phyloP scores from a whole-genome alignment of 192 early-diverging fungal species.

The Coemansia sp. region DNA sequence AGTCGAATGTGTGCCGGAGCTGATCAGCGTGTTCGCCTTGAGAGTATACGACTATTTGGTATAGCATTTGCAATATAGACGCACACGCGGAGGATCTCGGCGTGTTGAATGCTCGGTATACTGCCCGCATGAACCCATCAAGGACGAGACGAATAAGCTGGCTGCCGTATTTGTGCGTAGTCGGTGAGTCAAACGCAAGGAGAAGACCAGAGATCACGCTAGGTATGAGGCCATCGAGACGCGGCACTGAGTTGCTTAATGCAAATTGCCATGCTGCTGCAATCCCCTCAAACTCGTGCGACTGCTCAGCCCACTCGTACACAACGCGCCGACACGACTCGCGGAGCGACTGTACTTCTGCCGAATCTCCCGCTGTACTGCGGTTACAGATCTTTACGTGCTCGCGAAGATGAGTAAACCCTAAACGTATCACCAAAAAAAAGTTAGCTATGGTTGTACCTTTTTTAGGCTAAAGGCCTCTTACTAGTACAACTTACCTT shows the following conservation, averaged over 20 bases:
- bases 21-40: constrained; percentile 43
- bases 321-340: constrained; percentile 45
- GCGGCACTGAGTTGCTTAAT: constrained; percentile 16
- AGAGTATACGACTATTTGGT: constrained; percentile 35
- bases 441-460: neutral
- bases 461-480: neutral
- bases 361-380: neutral
- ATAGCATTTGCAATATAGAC: constrained; percentile 36
- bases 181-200: constrained; percentile 21
- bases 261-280: constrained; percentile 36
- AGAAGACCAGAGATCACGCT: constrained; percentile 29
- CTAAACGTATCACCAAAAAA: constrained; percentile 13
- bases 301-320: constrained; percentile 44
- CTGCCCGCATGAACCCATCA: constrained; percentile 27
- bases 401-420: constrained; percentile 51
- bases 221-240: constrained; percentile 42
- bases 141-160: constrained; percentile 32
- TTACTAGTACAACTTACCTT: constrained; percentile 34
- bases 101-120: constrained; percentile 39
- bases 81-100: constrained; percentile 44
- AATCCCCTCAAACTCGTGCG: constrained; percentile 23
- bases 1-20: constrained; percentile 41
- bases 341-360: constrained; percentile 20
- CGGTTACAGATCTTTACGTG: constrained; percentile 51
- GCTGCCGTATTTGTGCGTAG: constrained; percentile 24